Conservation (phyloP, 2,329 filamentous ascomycete genomes). For the Colletotrichum sp. region DNA sequence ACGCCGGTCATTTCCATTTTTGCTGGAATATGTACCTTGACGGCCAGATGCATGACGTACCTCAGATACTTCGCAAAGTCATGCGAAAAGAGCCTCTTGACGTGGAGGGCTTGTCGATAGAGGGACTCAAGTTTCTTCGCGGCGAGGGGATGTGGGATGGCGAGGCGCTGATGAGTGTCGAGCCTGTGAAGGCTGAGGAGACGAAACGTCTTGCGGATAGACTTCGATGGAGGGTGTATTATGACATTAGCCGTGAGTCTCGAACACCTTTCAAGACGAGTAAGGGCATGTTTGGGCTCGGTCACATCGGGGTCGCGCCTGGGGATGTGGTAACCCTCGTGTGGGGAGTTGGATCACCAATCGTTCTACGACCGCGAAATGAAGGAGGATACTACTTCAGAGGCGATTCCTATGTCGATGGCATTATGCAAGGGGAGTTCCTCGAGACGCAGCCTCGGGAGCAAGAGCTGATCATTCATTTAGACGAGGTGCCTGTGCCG, state of each 20-base stretch:
- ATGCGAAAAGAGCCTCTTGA: neutral
- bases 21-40: neutral
- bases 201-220: fast-evolving
- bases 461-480: neutral
- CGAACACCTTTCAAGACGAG: neutral
- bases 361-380: neutral
- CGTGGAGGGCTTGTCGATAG: neutral
- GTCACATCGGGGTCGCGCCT: fast-evolving
- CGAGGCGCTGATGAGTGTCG: fast-evolving
- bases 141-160: neutral
- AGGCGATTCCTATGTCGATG: neutral
- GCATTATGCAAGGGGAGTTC: neutral
- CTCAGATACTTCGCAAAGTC: fast-evolving
- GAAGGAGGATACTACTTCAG: neutral
- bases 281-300: neutral
- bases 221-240: fast-evolving
- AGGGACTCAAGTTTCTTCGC: fast-evolving
- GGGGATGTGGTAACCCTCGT: neutral
- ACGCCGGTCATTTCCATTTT: fast-evolving
- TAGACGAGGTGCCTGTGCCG: neutral
- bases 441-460: neutral
- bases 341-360: neutral
- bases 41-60: neutral
- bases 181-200: neutral
- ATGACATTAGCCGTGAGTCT: fast-evolving